A percentile compares a stretch with the other conserved stretches of the same genome.
phyloP scores from a whole-genome alignment of 2,329 filamentous ascomycete genomes.

The Phialemoniopsis sp. region DNA sequence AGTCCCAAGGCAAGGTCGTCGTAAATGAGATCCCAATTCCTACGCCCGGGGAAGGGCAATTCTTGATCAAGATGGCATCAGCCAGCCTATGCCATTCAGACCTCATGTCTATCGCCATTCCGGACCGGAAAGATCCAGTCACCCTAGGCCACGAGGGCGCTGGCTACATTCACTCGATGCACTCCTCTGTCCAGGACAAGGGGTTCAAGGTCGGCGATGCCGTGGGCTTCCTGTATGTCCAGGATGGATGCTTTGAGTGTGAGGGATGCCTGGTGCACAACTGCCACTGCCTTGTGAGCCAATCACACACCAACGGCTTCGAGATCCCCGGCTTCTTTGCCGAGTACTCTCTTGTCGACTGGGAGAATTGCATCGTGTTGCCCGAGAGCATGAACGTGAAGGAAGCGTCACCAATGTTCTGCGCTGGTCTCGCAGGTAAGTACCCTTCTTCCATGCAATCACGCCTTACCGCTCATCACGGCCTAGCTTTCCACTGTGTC shows the following conservation, averaged over 20 bases:
- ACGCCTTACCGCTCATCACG: constrained; percentile 25
- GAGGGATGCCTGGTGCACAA: constrained; percentile 39
- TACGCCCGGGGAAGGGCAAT: constrained; percentile 29
- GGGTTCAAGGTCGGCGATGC: constrained; percentile 35
- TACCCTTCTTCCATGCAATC: constrained; percentile 13
- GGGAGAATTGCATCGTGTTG: constrained; percentile 33
- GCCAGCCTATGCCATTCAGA: constrained; percentile 26
- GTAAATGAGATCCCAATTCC: constrained; percentile 35
- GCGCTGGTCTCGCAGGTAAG: constrained; percentile 25
- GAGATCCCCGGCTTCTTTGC: constrained; percentile 36
- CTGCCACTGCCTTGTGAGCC: constrained; percentile 28
- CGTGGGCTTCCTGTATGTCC: constrained; percentile 39
- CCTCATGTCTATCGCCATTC: constrained; percentile 10
- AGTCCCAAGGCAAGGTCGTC: too few species aligned
- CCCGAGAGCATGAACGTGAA: constrained; percentile 25
- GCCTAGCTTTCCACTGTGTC: constrained; percentile 5
- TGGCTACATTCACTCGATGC: constrained; percentile 30
- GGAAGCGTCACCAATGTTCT: constrained; percentile 34
- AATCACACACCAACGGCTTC: constrained; percentile 33
- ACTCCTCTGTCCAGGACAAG: constrained; percentile 22
- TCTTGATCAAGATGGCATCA: constrained; percentile 24
- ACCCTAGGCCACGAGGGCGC: constrained; percentile 39
- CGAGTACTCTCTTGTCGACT: constrained; percentile 39
- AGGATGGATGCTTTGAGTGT: constrained; percentile 38
- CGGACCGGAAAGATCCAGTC: constrained; percentile 10